Base-by-base conservation (phyloP, 345 rosid genomes). In the Carallia brachiata region DNA sequence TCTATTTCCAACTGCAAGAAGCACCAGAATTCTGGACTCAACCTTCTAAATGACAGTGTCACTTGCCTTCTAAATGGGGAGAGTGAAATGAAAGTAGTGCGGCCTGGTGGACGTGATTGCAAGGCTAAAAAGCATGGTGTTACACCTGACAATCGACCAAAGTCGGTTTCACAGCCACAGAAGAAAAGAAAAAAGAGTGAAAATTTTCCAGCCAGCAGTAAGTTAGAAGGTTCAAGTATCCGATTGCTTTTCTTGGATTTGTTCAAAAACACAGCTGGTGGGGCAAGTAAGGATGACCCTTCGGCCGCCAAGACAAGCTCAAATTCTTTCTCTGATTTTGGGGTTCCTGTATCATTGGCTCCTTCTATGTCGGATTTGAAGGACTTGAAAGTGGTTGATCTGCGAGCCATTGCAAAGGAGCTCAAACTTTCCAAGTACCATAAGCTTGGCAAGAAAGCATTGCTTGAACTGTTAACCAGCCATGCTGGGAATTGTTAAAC, bases 291-390 rank as follows among this genome's bases (percentile, higher is more conserved):
- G 50, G 70, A 61, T 32, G 82, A 66, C 12, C 62, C 73, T 44
- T 58, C 66, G 19, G 58, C 28, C 44, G 23, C 63, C 23, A 59
- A 66, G 44, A 47, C 69, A 0, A 55, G 53, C 73, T 56, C 56
- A 36, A 63, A 52, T 36, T 66, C 59, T 78, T 80, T 65, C 65
- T 62, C 82, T n/a, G 17, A 56, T 67, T 56, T 57, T 19, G 69
- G 68, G 59, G 67, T 40, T 59, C 55, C 34, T 65, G 48, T 50
- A 19, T 44, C 71, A 28, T 7, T 9, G 44, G 19, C 65, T 32
- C 66, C 66, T 63, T 56, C 79, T 7, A 23, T 23, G 73, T 63
- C 48, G 71, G 73, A 68, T 48, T 68, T 89, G 87, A 64, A 70
- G 77, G 69, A 75, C 39, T 44, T 84, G 88, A 86, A 70, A 68